Percentiles rank a stretch among this genome's conserved stretches.
Evolutionary conservation across 106 monocot genomes (phyloP).

Genomic region (Apostasia ramifera): DNA sequence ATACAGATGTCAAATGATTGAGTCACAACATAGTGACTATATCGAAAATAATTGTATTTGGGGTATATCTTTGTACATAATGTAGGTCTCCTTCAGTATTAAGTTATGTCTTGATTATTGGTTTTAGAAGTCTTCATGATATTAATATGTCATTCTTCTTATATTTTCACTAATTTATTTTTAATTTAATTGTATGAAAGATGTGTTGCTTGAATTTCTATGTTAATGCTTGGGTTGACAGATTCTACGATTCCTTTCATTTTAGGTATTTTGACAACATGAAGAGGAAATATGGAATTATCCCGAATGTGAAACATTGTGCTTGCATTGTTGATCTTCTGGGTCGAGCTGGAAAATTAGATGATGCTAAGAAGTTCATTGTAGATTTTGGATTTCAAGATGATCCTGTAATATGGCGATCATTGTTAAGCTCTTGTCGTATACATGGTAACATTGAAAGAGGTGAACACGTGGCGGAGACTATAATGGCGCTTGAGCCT

Average conservation of each 20-base stretch:
- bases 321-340: slow-evolving; percentile 56
- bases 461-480: slow-evolving; percentile 25
- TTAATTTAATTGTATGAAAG: no score
- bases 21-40: no score
- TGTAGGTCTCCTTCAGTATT: no score
- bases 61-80: no score
- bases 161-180: no score
- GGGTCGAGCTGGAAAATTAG: slow-evolving; percentile 43
- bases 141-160: no score
- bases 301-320: slow-evolving; percentile 49
- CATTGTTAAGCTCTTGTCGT: slow-evolving; percentile 37
- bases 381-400: slow-evolving; percentile 24
- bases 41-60: no score
- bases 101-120: no score
- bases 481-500: slow-evolving; percentile 47
- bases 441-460: slow-evolving; percentile 32
- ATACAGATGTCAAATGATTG: no score
- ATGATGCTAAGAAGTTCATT: slow-evolving; percentile 48
- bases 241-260: neutral
- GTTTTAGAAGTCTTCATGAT: no score
- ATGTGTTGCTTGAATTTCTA: no score
- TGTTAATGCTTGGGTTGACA: neutral
- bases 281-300: slow-evolving; percentile 34
- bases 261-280: slow-evolving; percentile 53
- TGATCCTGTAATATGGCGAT: slow-evolving; percentile 39